Evolutionary conservation across 192 early-diverging fungal species (phyloP), one percentile per base, ranked within the genome.

Genomic region (Umbelopsis sp.): DNA sequence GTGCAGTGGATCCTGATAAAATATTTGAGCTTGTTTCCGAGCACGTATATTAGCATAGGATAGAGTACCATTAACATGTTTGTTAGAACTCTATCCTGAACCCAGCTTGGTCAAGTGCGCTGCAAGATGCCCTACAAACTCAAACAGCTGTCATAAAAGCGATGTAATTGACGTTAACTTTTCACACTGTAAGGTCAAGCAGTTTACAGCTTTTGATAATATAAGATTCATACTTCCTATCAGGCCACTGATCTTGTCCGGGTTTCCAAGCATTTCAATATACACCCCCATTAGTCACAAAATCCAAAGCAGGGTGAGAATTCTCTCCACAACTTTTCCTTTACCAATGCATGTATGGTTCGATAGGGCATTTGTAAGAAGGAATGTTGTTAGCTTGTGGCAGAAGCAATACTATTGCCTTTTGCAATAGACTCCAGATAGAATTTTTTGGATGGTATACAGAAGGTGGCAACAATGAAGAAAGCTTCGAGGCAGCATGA

Each of bases 121-220:
- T 44, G 66, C 80, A 82, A 3, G 26, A 26, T 9, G 50, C 29
- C 50, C 68, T 66, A 45, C 80, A 82, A 29, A 72, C 65, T 51
- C 80, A 77, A 36, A 74, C 77, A 10, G 52, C 14, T 50, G 71
- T 65, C 74, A 79, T 79, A 51, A 70, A 82, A 22, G 50, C 36
- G 7, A 56, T 74, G 59, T 82, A 82, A 1, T 59, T 38, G 41
- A 74, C 41, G 70, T 76, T 36, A 45, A 53, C 21, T 74, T 74
- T 17, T 68, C 54, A 52, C 78, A 75, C 24, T 66, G 69, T 67
- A 73, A 45, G 14, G 36, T 44, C 17, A 82, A 49, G 17, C 77
- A 82, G 1, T 16, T 26, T 36, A 82, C 53, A 47, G 79, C 79
- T 38, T 82, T 49, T 17, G 71, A 41, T 21, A 68, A 79, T 7